Evolutionary conservation across 495 filamentous ascomycete species (phyloP).

Genomic region (Bathelium albidoporum): DNA sequence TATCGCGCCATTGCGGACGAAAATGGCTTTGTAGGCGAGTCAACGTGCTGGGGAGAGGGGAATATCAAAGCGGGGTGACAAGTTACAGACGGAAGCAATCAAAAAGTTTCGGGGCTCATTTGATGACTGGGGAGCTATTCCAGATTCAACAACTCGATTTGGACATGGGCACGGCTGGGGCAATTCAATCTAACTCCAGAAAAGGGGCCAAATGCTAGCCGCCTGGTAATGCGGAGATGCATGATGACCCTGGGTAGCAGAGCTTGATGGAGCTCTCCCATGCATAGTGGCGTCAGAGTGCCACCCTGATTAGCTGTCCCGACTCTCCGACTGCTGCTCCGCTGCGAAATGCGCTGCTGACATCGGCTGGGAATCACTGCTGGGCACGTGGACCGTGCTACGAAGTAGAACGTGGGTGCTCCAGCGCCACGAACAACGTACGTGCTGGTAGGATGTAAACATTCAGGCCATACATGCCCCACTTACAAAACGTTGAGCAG

Average conservation of each 20-base stretch:
- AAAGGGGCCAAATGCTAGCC: neutral
- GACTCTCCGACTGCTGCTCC: neutral
- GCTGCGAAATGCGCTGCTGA: neutral
- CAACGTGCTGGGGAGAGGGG: neutral
- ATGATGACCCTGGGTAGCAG: neutral
- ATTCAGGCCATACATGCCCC: too few relatives aligned
- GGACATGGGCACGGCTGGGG: too few relatives aligned
- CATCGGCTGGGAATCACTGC: neutral
- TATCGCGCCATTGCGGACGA: neutral
- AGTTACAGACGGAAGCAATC: neutral
- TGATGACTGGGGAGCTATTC: too few relatives aligned
- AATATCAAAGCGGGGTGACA: neutral
- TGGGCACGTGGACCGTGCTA: too few relatives aligned
- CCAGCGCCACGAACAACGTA: too few relatives aligned
- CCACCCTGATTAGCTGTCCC: neutral
- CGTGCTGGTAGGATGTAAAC: too few relatives aligned
- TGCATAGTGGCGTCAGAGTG: neutral
- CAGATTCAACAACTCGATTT: too few relatives aligned
- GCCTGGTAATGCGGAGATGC: neutral
- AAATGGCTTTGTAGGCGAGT: too few relatives aligned
- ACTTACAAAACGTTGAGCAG: too few relatives aligned
- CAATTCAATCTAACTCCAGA: neutral
- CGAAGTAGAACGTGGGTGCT: too few relatives aligned
- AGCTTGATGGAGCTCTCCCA: neutral
- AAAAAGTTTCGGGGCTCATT: neutral